A percentile compares a stretch with the other conserved stretches of the same genome.
phyloP scores from a whole-genome alignment of 2,329 filamentous ascomycete genomes.

The Diaporthe nobilis region DNA sequence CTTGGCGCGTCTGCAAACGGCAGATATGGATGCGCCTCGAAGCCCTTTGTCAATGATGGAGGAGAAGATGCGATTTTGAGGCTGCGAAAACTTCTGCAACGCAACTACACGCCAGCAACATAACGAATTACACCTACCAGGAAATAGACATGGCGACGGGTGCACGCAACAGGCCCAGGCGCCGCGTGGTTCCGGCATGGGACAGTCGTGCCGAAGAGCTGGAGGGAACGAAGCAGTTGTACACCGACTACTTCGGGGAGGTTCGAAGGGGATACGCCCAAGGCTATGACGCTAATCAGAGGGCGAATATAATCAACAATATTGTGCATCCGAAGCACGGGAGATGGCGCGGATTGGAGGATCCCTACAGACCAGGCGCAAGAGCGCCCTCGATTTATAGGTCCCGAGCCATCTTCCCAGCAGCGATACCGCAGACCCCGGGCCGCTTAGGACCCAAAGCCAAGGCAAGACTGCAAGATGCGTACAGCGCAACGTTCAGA shows the following conservation, averaged over 20 bases:
- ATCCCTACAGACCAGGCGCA: background rate
- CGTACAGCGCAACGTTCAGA: background rate
- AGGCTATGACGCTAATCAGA: background rate
- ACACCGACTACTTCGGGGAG: background rate
- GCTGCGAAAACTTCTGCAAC: too few relatives aligned
- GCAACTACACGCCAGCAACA: background rate
- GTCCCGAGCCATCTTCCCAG: background rate
- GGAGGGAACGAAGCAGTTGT: background rate
- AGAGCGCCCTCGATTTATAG: background rate
- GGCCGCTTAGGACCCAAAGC: background rate
- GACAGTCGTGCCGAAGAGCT: background rate
- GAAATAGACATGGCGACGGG: background rate
- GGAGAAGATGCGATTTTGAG: background rate
- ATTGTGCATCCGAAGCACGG: slow-evolving; percentile 4
- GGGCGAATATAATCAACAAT: background rate
- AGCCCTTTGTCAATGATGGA: background rate
- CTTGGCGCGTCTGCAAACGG: background rate
- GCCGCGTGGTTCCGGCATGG: too few relatives aligned
- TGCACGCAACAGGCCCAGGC: background rate
- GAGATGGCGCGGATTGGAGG: background rate
- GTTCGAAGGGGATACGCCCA: background rate
- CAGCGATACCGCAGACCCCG: background rate
- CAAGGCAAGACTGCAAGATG: background rate
- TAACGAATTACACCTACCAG: too few relatives aligned
- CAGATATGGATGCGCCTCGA: background rate